These are phyloP conservation scores for Mitragyna speciosa DNA, from an alignment of 257 asterid genomes.

Conservation along the genomic window DNA sequence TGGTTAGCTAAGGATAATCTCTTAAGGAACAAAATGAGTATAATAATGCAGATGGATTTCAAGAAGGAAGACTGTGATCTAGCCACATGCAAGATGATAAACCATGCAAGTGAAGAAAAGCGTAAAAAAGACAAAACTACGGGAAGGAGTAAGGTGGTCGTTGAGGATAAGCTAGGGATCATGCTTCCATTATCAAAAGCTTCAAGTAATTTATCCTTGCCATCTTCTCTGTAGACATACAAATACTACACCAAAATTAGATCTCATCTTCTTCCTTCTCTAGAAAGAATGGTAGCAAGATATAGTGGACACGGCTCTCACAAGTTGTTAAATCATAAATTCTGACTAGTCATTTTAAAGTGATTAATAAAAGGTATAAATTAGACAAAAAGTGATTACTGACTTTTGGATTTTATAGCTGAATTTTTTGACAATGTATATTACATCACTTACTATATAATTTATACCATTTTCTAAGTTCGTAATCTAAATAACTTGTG, in stretches of 20 bases:
- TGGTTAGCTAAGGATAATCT: slow-evolving; percentile 58
- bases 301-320: too few relatives aligned
- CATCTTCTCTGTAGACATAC: slow-evolving; percentile 42
- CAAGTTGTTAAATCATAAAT: too few relatives aligned
- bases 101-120: slow-evolving; percentile 19
- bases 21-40: slow-evolving; percentile 37
- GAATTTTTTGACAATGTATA: too few relatives aligned
- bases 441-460: too few relatives aligned
- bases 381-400: too few relatives aligned
- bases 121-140: background rate
- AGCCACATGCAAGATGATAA: background rate
- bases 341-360: too few relatives aligned
- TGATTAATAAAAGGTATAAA: too few relatives aligned
- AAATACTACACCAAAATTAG: background rate
- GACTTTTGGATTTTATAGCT: too few relatives aligned
- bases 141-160: slow-evolving; percentile 1
- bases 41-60: slow-evolving; percentile 46
- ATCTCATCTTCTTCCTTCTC: too few relatives aligned
- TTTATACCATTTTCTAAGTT: too few relatives aligned
- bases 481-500: too few relatives aligned
- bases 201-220: slow-evolving; percentile 27
- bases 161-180: slow-evolving; percentile 16
- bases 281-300: too few relatives aligned
- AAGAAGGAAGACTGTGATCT: slow-evolving; percentile 18
- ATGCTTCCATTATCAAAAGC: slow-evolving; percentile 19